Percentiles rank a stretch among this genome's conserved stretches.
Conservation (phyloP, 1,284 basidiomycete species). For the Gomphus sp. region DNA sequence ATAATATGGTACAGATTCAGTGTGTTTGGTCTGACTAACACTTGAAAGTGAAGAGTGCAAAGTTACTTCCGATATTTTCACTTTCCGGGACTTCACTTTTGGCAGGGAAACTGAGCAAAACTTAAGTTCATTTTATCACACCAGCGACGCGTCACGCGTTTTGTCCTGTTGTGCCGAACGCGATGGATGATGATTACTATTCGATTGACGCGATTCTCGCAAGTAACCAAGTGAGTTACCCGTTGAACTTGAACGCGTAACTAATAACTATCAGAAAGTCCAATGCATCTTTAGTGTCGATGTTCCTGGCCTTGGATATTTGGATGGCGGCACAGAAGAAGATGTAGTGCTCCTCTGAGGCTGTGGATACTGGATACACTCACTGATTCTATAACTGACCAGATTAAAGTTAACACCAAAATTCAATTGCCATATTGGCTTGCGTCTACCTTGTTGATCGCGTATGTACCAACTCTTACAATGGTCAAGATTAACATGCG, state of each 20-base stretch:
- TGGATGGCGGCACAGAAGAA: slow-evolving; percentile 73
- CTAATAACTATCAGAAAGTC: slow-evolving; percentile 52
- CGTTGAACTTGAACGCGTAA: neutral
- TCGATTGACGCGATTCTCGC: slow-evolving; percentile 82
- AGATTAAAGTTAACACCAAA: slow-evolving; percentile 71
- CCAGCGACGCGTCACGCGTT: neutral
- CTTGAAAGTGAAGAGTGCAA: too few relatives aligned
- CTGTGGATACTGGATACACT: neutral
- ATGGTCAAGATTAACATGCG: slow-evolving; percentile 10
- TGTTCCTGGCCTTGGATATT: slow-evolving; percentile 79
- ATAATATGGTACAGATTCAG: too few relatives aligned
- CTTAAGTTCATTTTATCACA: too few relatives aligned
- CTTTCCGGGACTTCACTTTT: too few relatives aligned
- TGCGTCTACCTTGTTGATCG: slow-evolving; percentile 71
- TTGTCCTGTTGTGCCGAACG: neutral
- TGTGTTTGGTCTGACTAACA: too few relatives aligned
- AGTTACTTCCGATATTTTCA: too few relatives aligned
- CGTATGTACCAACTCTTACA: slow-evolving; percentile 38
- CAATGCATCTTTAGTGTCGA: slow-evolving; percentile 84
- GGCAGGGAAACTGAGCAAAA: too few relatives aligned
- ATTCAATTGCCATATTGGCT: slow-evolving; percentile 82
- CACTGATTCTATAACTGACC: slow-evolving; percentile 9
- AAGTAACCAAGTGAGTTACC: slow-evolving; percentile 66
- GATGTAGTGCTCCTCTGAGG: slow-evolving; percentile 43
- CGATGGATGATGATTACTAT: slow-evolving; percentile 83